Conservation (phyloP, 225 moss, liverwort and hornwort species). For the Physcomitrellopsis africana region DNA sequence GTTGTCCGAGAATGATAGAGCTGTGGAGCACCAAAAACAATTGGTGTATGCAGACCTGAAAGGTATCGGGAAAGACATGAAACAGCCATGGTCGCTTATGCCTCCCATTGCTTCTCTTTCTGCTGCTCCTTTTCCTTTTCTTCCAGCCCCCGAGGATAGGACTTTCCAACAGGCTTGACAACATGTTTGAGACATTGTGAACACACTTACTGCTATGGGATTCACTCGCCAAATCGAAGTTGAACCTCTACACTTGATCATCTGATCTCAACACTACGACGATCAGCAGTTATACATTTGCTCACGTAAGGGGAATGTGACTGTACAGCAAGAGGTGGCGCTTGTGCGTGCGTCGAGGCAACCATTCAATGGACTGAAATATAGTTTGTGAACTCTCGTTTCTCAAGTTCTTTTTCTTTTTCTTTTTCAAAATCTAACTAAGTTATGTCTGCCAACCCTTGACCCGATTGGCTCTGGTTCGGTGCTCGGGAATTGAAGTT, state of each 20-base stretch:
- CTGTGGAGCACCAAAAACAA: conserved; percentile 16
- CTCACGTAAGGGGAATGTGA: conserved; percentile 9
- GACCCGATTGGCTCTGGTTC: not conserved
- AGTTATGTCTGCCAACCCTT: conserved; percentile 1
- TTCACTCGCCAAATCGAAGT: conserved; percentile 3
- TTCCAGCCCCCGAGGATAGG: conserved; percentile 80
- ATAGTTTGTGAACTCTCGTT: conserved; percentile 15
- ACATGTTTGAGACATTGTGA: not conserved
- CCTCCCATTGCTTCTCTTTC: conserved; percentile 87
- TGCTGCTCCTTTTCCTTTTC: conserved; percentile 91
- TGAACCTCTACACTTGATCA: not conserved
- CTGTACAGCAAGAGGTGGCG: conserved; percentile 23
- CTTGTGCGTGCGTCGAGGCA: conserved; percentile 13
- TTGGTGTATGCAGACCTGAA: conserved; percentile 33
- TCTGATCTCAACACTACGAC: not conserved
- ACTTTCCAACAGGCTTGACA: conserved; percentile 33
- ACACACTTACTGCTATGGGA: not conserved
- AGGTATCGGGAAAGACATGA: conserved; percentile 36
- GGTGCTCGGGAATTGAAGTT: not conserved
- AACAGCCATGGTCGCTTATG: conserved; percentile 35
- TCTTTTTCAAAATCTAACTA: not conserved
- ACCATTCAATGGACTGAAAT: not conserved
- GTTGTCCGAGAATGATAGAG: conserved; percentile 24
- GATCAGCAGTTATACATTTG: conserved; percentile 8
- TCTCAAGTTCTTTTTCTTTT: conserved; percentile 5